A percentile compares a stretch with the other conserved stretches of the same genome.
Evolutionary conservation across 768 basidiomycete species (phyloP).

Genomic region (Sporobolomyces phaffii): DNA sequence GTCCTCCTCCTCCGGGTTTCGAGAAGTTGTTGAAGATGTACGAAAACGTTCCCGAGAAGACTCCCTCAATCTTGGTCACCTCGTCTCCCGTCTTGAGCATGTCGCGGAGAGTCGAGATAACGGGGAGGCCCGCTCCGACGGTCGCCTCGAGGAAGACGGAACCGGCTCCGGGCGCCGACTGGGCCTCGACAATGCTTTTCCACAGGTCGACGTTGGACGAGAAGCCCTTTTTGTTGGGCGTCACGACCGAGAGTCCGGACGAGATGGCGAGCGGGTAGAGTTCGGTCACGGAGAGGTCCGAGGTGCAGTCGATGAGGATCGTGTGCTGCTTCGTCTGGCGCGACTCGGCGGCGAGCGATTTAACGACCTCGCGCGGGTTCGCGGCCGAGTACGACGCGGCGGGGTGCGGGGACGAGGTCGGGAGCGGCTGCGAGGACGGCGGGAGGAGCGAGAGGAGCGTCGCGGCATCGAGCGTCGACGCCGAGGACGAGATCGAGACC

Average conservation of each 20-base stretch:
- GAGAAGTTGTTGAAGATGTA: slow-evolving; percentile 99
- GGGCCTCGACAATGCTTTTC: slow-evolving; percentile 60
- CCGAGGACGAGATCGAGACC: slow-evolving; percentile 42
- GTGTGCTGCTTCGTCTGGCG: slow-evolving; percentile 52
- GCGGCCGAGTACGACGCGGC: slow-evolving; percentile 37
- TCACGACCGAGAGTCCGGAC: slow-evolving; percentile 77
- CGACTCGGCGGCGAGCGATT: slow-evolving; percentile 21
- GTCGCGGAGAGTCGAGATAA: slow-evolving; percentile 86
- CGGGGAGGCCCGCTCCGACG: slow-evolving; percentile 90
- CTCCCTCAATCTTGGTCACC: slow-evolving; percentile 88
- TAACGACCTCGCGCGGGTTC: slow-evolving; percentile 33
- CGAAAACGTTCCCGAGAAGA: slow-evolving; percentile 93
- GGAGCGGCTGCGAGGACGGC: slow-evolving; percentile 40
- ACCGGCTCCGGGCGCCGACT: slow-evolving; percentile 55
- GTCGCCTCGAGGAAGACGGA: slow-evolving; percentile 65
- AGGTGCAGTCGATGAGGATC: slow-evolving; percentile 85
- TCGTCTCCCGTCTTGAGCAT: slow-evolving; percentile 87
- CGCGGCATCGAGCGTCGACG: slow-evolving; percentile 35
- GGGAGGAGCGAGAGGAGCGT: slow-evolving; percentile 40
- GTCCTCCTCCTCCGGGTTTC: slow-evolving; percentile 47
- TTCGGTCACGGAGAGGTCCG: slow-evolving; percentile 70
- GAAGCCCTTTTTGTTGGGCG: slow-evolving; percentile 96
- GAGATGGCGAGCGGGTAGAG: slow-evolving; percentile 73
- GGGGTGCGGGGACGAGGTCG: slow-evolving; percentile 42
- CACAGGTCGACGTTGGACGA: slow-evolving; percentile 67